Percentiles rank a stretch among this genome's conserved stretches.
Evolutionary conservation across 2,329 filamentous ascomycete species (phyloP).

Genomic region (Acephala macrosclerotiorum): DNA sequence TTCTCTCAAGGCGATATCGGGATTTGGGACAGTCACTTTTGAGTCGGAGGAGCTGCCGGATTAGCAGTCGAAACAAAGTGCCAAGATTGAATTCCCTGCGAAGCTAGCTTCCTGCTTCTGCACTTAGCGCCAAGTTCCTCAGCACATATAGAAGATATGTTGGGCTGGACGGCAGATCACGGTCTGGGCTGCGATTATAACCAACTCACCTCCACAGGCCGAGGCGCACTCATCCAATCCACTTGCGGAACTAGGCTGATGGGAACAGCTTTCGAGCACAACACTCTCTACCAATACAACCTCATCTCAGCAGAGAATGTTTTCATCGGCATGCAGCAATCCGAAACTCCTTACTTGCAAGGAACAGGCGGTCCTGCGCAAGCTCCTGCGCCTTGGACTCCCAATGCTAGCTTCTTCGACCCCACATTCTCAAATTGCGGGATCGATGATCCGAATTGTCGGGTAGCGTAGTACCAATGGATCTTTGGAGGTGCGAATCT

Average conservation of each 20-base stretch:
- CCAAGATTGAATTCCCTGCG: slow-evolving; percentile 49
- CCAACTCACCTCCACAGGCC: slow-evolving; percentile 53
- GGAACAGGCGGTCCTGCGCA: slow-evolving; percentile 41
- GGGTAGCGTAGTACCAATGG: slow-evolving; percentile 38
- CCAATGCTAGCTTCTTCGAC: slow-evolving; percentile 39
- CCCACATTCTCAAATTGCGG: slow-evolving; percentile 43
- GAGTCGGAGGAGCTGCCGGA: slow-evolving; percentile 54
- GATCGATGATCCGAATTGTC: slow-evolving; percentile 32
- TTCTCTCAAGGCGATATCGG: slow-evolving; percentile 56
- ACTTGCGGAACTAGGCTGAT: slow-evolving; percentile 59
- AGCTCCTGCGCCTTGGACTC: slow-evolving; percentile 50
- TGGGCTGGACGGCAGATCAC: slow-evolving; percentile 49
- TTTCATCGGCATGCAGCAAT: slow-evolving; percentile 70
- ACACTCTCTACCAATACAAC: slow-evolving; percentile 60
- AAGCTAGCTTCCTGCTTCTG: slow-evolving; percentile 56
- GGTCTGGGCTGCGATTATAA: slow-evolving; percentile 14
- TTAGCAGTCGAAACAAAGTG: slow-evolving; percentile 50
- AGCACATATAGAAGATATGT: slow-evolving; percentile 61
- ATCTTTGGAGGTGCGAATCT: slow-evolving; percentile 38
- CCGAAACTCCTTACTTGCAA: slow-evolving; percentile 76
- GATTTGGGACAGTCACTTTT: slow-evolving; percentile 55
- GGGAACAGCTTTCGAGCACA: slow-evolving; percentile 59
- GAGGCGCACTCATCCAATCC: slow-evolving; percentile 45
- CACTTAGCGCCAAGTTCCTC: slow-evolving; percentile 55
- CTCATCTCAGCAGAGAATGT: slow-evolving; percentile 63